A percentile compares a stretch with the other conserved stretches of the same genome.
These are phyloP conservation scores for Solanum etuberosum DNA, from an alignment of 257 asterid species.

Conservation along the genomic window DNA sequence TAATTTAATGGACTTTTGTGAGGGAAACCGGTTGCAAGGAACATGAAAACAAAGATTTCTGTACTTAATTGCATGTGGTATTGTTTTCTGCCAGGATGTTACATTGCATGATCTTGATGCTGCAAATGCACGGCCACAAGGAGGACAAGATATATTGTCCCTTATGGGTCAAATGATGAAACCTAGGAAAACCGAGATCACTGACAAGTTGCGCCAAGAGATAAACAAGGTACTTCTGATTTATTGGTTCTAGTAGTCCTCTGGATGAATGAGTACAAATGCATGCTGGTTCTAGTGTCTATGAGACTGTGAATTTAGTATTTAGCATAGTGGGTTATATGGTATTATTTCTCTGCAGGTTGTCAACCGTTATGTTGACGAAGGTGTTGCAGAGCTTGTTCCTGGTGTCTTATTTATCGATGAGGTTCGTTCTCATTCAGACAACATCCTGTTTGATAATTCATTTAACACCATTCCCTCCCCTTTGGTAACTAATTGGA, in stretches of 20 bases:
- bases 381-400: slow-evolving; percentile 88
- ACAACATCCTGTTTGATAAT: neutral
- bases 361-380: slow-evolving; percentile 79
- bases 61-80: neutral
- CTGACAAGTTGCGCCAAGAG: slow-evolving; percentile 79
- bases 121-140: slow-evolving; percentile 97
- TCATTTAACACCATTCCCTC: neutral
- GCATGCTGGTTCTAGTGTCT: neutral
- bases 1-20: neutral
- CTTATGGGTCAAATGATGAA: slow-evolving; percentile 95
- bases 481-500: neutral
- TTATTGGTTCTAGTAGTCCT: neutral
- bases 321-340: neutral
- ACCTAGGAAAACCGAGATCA: slow-evolving; percentile 80
- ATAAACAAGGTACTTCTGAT: slow-evolving; percentile 58
- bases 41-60: neutral
- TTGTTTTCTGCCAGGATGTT: slow-evolving; percentile 12
- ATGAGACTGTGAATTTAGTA: neutral
- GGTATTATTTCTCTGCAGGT: slow-evolving; percentile 26
- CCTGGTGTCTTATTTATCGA: slow-evolving; percentile 91
- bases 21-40: neutral
- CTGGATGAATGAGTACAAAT: neutral
- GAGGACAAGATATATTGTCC: slow-evolving; percentile 92
- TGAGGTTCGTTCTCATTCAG: slow-evolving; percentile 37
- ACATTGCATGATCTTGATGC: slow-evolving; percentile 93